Evolutionary conservation across 176 grass and related monocot genomes (phyloP).

Genomic region (Carex scoparia): DNA sequence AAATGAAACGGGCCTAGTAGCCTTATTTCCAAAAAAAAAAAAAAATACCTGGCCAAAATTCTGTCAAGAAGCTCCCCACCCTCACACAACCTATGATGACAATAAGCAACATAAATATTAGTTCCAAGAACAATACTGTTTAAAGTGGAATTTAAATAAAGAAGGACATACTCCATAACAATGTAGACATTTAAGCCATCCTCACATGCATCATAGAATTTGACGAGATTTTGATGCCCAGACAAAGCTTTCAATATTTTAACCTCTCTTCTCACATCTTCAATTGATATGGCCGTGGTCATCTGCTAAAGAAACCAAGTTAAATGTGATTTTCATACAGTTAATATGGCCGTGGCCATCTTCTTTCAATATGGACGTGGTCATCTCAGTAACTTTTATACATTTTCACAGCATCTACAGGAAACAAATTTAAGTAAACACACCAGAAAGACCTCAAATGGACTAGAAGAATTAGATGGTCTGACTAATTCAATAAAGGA

Average conservation of each 20-base stretch:
- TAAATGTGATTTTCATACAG: neutral
- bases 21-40: too few species aligned
- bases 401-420: neutral
- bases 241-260: conserved; percentile 99
- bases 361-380: conserved; percentile 70
- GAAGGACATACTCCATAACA: conserved; percentile 98
- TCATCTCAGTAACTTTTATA: conserved; percentile 47
- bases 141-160: conserved; percentile 22
- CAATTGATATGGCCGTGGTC: conserved; percentile 97
- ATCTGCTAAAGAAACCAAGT: conserved; percentile 57
- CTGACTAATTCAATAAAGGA: neutral
- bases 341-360: conserved; percentile 25
- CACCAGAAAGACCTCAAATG: neutral
- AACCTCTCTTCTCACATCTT: conserved; percentile 97
- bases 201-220: conserved; percentile 99
- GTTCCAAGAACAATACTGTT: conserved; percentile 14
- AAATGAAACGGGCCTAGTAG: too few species aligned
- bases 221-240: conserved; percentile 92
- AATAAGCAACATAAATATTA: conserved; percentile 11
- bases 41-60: conserved; percentile 87
- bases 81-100: conserved; percentile 77
- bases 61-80: conserved; percentile 93
- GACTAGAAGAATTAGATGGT: neutral
- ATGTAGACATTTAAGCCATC: conserved; percentile 99
- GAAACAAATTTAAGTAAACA: neutral